Evolutionary conservation across 2,329 filamentous ascomycete species (phyloP).

Genomic region (Fusarium buharicum): DNA sequence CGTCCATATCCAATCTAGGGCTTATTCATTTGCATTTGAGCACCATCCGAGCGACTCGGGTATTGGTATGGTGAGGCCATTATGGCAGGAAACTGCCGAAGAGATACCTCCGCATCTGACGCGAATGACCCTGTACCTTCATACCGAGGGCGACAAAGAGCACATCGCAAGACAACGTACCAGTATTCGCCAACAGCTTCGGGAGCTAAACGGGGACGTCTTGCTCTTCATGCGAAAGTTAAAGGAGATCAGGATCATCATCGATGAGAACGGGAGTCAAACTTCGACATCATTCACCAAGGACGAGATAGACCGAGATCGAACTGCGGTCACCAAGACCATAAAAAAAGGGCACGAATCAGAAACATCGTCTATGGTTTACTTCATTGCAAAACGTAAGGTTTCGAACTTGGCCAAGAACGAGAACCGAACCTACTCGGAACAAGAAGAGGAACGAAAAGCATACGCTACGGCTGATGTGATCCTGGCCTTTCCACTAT

Average conservation of each 20-base stretch:
- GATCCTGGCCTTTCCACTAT: conserved; percentile 59
- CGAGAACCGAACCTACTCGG: conserved; percentile 50
- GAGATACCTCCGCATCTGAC: conserved; percentile 40
- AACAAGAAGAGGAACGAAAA: conserved; percentile 40
- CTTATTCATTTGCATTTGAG: conserved; percentile 57
- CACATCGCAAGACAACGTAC: conserved; percentile 31
- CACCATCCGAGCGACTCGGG: conserved; percentile 55
- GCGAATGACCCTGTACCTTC: conserved; percentile 53
- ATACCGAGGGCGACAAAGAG: conserved; percentile 40
- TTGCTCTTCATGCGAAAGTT: conserved; percentile 58
- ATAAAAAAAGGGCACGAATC: conserved; percentile 10
- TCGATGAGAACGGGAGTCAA: conserved; percentile 33
- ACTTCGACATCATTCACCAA: conserved; percentile 8
- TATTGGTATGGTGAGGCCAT: conserved; percentile 61
- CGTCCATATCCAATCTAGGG: conserved; percentile 57
- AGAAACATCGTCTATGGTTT: conserved; percentile 17
- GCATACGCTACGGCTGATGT: conserved; percentile 50
- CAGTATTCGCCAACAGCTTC: conserved; percentile 50
- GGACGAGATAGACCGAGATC: no score
- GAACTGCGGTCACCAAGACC: conserved; percentile 3
- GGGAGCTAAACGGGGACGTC: conserved; percentile 51
- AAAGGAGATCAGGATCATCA: conserved; percentile 47
- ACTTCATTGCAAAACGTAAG: conserved; percentile 46
- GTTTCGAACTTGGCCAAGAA: conserved; percentile 47
- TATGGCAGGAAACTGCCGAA: conserved; percentile 51